A percentile compares a stretch with the other conserved stretches of the same genome.
phyloP scores from a whole-genome alignment of 805 yeast genomes.

The Spathaspora arborariae region DNA sequence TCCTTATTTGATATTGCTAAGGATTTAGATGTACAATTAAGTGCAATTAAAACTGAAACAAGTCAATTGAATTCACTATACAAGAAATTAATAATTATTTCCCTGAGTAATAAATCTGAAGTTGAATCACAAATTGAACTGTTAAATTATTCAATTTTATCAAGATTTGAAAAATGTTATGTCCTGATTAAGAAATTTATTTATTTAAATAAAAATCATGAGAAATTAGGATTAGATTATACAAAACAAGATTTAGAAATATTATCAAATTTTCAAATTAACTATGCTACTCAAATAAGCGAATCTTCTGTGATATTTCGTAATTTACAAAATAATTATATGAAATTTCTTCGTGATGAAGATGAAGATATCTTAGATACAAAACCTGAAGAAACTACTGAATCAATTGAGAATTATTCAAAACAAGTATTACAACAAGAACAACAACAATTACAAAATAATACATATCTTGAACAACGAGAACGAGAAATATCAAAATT shows the following conservation, averaged over 20 bases:
- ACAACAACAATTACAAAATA: conserved; percentile 14
- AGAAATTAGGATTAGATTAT: conserved; percentile 39
- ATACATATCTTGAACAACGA: conserved; percentile 52
- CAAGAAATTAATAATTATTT: conserved; percentile 80
- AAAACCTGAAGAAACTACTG: conserved; percentile 11
- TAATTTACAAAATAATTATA: conserved; percentile 83
- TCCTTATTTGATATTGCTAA: conserved; percentile 69
- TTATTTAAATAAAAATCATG: conserved; percentile 34
- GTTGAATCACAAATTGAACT: conserved; percentile 79
- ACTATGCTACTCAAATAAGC: conserved; percentile 83
- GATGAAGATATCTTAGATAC: conserved; percentile 29
- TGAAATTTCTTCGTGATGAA: conserved; percentile 77
- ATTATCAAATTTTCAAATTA: conserved; percentile 76
- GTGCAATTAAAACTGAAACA: conserved; percentile 49
- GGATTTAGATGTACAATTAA: conserved; percentile 64
- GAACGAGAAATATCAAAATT: conserved; percentile 87
- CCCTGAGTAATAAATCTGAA: conserved; percentile 48
- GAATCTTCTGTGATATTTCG: conserved; percentile 73
- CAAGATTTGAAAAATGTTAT: conserved; percentile 75
- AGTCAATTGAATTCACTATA: conserved; percentile 65
- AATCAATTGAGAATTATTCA: conserved; percentile 34
- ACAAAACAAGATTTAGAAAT: conserved; percentile 53
- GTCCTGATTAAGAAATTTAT: conserved; percentile 65
- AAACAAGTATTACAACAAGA: conserved; percentile 27
- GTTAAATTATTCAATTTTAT: conserved; percentile 70